Evolutionary conservation across 2,329 filamentous ascomycete genomes (phyloP), one percentile per base, ranked within the genome.

Genomic region (Arthrobotrys megalospora): DNA sequence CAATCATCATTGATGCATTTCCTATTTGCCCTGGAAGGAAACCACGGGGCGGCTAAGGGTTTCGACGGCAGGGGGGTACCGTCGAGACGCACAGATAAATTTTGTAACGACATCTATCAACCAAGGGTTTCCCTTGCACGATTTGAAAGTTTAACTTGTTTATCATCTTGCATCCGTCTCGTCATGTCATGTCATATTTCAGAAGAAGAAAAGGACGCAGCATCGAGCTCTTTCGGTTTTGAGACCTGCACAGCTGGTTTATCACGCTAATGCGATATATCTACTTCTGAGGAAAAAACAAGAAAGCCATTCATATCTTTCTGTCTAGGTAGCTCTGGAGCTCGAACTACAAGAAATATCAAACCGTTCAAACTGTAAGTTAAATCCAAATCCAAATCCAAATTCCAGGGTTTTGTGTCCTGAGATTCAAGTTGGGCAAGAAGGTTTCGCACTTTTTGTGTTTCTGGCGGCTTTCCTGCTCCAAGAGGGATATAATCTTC

Each of bases 181-280:
- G 24, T 38, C 41, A 28, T 55, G 24, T 38, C 41, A 28, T 55
- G 38, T 24, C 34, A 58, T 64, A 64, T 64, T 48, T 60, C 11
- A 6, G 45, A 62, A n/a, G 45, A 52, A 21, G 45, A 50, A n/a
- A 32, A 66, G 63, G 32, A 63, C 38, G 52, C 45, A 62, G 62
- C 45, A 55, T 75, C 63, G 70, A 68, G 64, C 71, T 76, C 71
- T 64, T 48, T 58, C 8, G 10, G 41, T 52, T 28, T 45, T 32
- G 63, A 69, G 65, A 48, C 53, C 32, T 76, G 32, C 69, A 47
- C 21, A 14, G n/a, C n/a, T n/a, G n/a, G n/a, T 34, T 3, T 45
- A 12, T 47, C 36, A 24, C 64, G 53, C 63, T 68, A 64, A 48
- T 34, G 43, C 64, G 32, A 24, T 45, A 43, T 66, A 28, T 28